Percentiles rank a stretch among this genome's conserved stretches.
These are phyloP conservation scores for Yamadazyma diospyri DNA, from an alignment of 1,139 yeast species.

Conservation along the genomic window DNA sequence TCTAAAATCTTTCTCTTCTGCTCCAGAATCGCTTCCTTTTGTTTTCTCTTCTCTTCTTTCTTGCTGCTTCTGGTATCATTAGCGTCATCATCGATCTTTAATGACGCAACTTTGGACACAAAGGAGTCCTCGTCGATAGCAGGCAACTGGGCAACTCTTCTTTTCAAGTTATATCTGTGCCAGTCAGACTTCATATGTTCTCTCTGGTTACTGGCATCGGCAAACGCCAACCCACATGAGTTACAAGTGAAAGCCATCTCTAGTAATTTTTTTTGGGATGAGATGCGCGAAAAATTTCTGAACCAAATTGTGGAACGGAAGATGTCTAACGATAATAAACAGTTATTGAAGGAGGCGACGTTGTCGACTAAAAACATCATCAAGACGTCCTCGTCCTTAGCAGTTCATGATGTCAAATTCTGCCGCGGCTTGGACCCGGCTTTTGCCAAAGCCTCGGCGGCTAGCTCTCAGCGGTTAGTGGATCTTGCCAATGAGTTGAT, in stretches of 20 bases:
- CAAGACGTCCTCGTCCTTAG: slow-evolving; percentile 67
- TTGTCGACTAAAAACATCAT: slow-evolving; percentile 37
- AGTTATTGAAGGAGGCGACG: slow-evolving; percentile 4
- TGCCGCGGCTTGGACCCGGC: slow-evolving; percentile 62
- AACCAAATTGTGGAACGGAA: no score
- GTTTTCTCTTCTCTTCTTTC: slow-evolving; percentile 61
- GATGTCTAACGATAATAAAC: not conserved
- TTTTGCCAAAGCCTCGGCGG: slow-evolving; percentile 41
- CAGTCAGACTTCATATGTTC: slow-evolving; percentile 64
- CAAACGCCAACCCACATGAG: slow-evolving; percentile 41
- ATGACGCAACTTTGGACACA: slow-evolving; percentile 40
- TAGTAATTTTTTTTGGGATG: slow-evolving; percentile 11
- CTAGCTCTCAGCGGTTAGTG: slow-evolving; percentile 44
- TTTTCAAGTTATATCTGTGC: slow-evolving; percentile 65
- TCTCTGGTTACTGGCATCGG: slow-evolving; percentile 39
- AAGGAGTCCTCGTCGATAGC: slow-evolving; percentile 50
- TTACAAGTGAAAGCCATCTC: slow-evolving; percentile 39
- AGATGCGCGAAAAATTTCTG: slow-evolving; percentile 10
- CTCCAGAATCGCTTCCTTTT: slow-evolving; percentile 60
- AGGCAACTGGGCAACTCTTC: slow-evolving; percentile 59
- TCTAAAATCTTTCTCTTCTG: slow-evolving; percentile 61
- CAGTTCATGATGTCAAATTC: slow-evolving; percentile 78
- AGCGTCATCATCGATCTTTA: slow-evolving; percentile 20
- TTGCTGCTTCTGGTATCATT: slow-evolving; percentile 44
- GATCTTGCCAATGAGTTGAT: slow-evolving; percentile 53